Base-by-base conservation (phyloP, 768 basidiomycete species). In the Termitomyces sp. region DNA sequence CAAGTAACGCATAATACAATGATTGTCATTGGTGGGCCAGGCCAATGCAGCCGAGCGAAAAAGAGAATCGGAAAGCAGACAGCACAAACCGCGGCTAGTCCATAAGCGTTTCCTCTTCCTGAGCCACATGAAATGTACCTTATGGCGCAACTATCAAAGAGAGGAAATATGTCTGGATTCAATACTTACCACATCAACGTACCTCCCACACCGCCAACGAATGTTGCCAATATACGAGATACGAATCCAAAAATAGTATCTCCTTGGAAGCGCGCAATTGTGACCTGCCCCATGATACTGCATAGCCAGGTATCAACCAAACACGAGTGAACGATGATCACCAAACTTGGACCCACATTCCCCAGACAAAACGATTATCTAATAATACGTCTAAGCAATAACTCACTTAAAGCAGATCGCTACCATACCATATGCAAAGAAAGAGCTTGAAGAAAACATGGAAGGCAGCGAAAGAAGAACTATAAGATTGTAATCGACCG, bases 281-380 rank as follows among this genome's bases (percentile, higher is more conserved):
- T 87, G 6, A 90, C 72, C 63, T 91, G 90, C 0, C 82, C 88
- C 85, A 91, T 90, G 65, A 90, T 78, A 18, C 86, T 88, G 55
- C 18, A 1, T 7, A 46, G 10, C 10, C 27, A 24, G 27, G 24
- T 37, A 29, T 39, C 9, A 52, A n/a, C 24, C 12, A n/a, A 39
- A 43, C 22, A 20, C 29, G 57, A 51, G 4, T 26, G 41, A 36
- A n/a, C 39, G 10, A 44, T n/a, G 59, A 26, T 18, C 6, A 16
- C 8, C 4, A 12, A 47, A 16, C 26, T 10, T 9, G 31, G 2
- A 27, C 82, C 64, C 56, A 89, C 85, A 90, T 77, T 10, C 76
- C 87, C 90, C 90, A 92, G 3, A 86, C 78, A 63, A 85, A 83
- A 55, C 81, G 75, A 57, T 89, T 83, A 34, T 71, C 88, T 86